These are phyloP conservation scores for Chlorella sp. DNA, from an alignment of 139 green algal genomes.

Conservation along the genomic window DNA sequence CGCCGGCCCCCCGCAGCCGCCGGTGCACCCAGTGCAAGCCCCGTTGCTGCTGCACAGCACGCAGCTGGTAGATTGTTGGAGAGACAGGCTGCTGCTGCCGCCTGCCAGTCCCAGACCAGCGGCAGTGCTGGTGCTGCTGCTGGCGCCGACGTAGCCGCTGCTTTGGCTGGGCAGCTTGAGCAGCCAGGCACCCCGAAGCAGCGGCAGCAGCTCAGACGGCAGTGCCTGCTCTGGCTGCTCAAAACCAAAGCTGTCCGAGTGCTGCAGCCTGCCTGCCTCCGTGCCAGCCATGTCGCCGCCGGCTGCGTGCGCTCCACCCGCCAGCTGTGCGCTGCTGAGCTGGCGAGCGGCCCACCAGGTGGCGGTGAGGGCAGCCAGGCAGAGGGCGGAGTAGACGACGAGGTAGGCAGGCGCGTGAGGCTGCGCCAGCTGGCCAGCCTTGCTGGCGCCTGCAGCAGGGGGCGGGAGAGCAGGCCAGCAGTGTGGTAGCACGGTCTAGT, in stretches of 20 bases:
- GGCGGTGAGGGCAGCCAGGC: conserved; percentile 22
- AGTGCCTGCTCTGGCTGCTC: background rate
- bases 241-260: too few relatives aligned
- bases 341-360: background rate
- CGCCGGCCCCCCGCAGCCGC: background rate
- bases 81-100: background rate
- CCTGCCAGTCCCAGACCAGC: background rate
- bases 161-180: conserved; percentile 37
- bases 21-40: background rate
- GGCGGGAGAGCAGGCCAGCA: background rate
- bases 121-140: background rate
- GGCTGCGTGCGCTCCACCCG: background rate
- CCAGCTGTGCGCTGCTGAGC: background rate
- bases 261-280: background rate
- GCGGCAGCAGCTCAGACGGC: conserved; percentile 45
- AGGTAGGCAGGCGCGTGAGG: conserved; percentile 40
- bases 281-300: background rate
- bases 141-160: background rate
- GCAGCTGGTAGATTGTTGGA: background rate
- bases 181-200: conserved; percentile 59
- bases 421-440: conserved; percentile 16
- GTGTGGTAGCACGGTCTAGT: background rate
- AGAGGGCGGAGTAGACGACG: conserved; percentile 38
- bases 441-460: background rate
- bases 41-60: background rate